These are phyloP conservation scores for Cordyceps fumosorosea DNA, from an alignment of 2,329 filamentous ascomycete genomes.

Conservation along the genomic window DNA sequence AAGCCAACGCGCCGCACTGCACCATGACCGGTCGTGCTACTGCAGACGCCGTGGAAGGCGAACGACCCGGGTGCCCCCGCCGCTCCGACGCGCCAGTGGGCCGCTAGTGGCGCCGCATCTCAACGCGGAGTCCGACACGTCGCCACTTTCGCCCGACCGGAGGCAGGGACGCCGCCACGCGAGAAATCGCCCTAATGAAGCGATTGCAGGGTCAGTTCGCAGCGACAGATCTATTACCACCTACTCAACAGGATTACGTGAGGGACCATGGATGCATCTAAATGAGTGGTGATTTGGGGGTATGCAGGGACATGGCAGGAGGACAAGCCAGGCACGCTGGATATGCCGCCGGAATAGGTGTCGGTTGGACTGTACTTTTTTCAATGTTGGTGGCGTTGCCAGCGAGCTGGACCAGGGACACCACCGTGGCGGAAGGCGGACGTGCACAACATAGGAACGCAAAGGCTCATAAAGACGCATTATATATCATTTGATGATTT, in stretches of 20 bases:
- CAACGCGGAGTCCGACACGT: background rate
- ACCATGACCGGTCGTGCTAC: background rate
- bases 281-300: too few relatives aligned
- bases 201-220: background rate
- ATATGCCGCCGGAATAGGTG: too few relatives aligned
- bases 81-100: background rate
- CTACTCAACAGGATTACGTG: background rate
- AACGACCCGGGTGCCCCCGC: background rate
- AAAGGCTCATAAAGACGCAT: too few relatives aligned
- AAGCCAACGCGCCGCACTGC: background rate
- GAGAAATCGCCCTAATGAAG: background rate
- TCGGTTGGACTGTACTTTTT: too few relatives aligned
- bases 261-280: background rate
- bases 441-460: too few relatives aligned
- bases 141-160: background rate
- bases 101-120: background rate
- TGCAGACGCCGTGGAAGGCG: background rate
- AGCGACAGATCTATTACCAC: background rate
- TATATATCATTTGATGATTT: too few relatives aligned
- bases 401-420: too few relatives aligned
- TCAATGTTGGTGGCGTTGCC: too few relatives aligned
- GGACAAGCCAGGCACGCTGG: too few relatives aligned
- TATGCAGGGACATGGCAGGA: too few relatives aligned
- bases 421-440: too few relatives aligned
- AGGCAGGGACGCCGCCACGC: background rate